Base-by-base conservation (phyloP, 2,329 filamentous ascomycete genomes). In the Paecilomyces sp. region DNA sequence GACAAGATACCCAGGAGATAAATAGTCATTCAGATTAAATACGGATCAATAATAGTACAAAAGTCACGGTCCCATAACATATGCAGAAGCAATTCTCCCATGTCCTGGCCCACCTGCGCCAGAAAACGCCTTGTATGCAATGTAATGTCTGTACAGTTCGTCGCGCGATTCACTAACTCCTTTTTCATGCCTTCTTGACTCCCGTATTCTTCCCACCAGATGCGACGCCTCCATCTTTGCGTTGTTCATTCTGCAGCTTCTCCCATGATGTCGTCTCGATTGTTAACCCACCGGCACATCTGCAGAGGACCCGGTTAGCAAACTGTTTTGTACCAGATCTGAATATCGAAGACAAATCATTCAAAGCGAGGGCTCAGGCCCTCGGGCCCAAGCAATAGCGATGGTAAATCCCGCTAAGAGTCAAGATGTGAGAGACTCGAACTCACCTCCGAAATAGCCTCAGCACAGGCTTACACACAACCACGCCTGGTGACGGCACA, bases 261-360 rank as follows among this genome's bases (percentile, higher is more conserved):
- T 87, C 85, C 83, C 83, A 85, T 55, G 79, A 77, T 36, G 85
- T 88, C 34, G 85, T 87, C 70, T 88, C 85, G 13, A 87, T 82
- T 54, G 79, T 83, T 65, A 86, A 69, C 22, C 83, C 83, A 65
- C 79, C 75, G 28, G 78, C 79, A 69, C 84, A 78, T 60, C 75
- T 77, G 63, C 7, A 57, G 18, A 58, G 50, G 13, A 56, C 60
- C 62, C 60, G 63, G 55, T 51, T 62, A 47, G 58, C 54, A 33
- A 55, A 25, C 58, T 57, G 15, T 56, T 58, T 54, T 52, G 54
- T 51, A 28, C 7, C n/a, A 31, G 51, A 58, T 12, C 18, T 58
- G 55, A 28, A 58, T 6, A 28, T 28, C 6, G 25, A 28, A 28
- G 1, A 28, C 1, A 28, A 28, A 28, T 4, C 3, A 28, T 28